Evolutionary conservation across 2,329 filamentous ascomycete genomes (phyloP).

Genomic region (Elsinoe batatas): DNA sequence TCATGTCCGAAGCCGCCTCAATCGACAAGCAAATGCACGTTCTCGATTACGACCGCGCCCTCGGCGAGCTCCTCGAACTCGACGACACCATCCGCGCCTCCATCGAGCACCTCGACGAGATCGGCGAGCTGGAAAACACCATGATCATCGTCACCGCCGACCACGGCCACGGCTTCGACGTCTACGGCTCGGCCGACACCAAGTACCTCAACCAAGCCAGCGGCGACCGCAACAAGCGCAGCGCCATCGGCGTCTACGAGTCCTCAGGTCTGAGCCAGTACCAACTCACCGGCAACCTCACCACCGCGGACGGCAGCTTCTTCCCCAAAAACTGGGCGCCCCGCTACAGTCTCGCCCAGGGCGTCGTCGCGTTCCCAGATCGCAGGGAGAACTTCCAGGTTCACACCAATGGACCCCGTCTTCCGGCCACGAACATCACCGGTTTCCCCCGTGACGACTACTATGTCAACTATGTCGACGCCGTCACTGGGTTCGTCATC

Average conservation of each 20-base stretch:
- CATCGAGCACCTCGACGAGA: conserved; percentile 55
- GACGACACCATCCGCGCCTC: conserved; percentile 75
- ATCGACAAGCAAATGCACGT: conserved; percentile 87
- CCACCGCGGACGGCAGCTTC: conserved; percentile 61
- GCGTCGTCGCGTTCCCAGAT: conserved; percentile 63
- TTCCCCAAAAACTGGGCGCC: conserved; percentile 82
- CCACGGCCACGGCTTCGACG: conserved; percentile 82
- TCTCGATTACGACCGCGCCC: conserved; percentile 75
- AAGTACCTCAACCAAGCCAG: conserved; percentile 59
- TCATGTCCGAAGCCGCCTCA: conserved; percentile 78
- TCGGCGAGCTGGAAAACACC: conserved; percentile 62
- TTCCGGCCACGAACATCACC: conserved; percentile 47
- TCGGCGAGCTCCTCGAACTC: conserved; percentile 75
- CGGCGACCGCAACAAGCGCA: conserved; percentile 61
- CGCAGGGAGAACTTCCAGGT: conserved; percentile 67
- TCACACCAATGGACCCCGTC: conserved; percentile 54
- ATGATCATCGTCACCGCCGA: conserved; percentile 76
- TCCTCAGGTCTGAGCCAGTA: conserved; percentile 69
- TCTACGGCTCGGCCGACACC: conserved; percentile 73
- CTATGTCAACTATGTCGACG: conserved; percentile 60
- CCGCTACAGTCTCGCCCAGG: conserved; percentile 67
- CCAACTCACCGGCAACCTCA: conserved; percentile 48
- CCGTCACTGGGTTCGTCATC: conserved; percentile 55
- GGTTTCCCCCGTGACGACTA: conserved; percentile 42
- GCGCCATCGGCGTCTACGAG: conserved; percentile 63